Base-by-base conservation (phyloP, 2,329 filamentous ascomycete genomes). In the Coleophoma cylindrospora region DNA sequence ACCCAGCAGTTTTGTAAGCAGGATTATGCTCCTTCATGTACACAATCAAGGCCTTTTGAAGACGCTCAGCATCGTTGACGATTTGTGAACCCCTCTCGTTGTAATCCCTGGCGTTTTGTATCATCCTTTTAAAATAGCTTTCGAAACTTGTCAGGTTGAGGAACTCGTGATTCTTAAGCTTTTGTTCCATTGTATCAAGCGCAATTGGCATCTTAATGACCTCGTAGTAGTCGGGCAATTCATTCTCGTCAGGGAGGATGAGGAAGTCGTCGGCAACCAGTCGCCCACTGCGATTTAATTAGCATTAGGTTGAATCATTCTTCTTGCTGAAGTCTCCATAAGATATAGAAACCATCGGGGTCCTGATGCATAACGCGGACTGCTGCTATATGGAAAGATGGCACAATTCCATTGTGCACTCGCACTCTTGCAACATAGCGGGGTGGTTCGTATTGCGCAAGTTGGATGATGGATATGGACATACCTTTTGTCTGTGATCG, bases 1-100 rank as follows among this genome's bases (percentile, higher is more conserved):
- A 94, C 43, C 72, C 73, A 21, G 78, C 76, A 74, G 56, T 71
- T 54, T 82, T 80, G 67, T 95, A 95, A 14, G 88, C 89, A 13
- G 91, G 90, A 61, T 96, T 95, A 59, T 86, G 79, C 66, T 87
- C 87, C 50, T 84, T 86, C 90, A 95, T 95, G 66, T 84, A 90
- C 62, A 91, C 92, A 66, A 87, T 91, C 38, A 92, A 77, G 3
- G 89, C 85, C 70, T 95, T 96, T 43, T 91, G 80, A 43, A 96
- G 80, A 45, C 89, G 83, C 68, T 96, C 91, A 9, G 91, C 89
- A 70, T 96, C 90, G 40, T 90, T 86, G 64, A 86, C 92, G 36
- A 87, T 76, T 50, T 82, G 72, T 0, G 88, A 89, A 40, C 78
- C 79, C 58, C 86, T 86, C 52, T 84, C 77, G 62, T 92, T 92